These are phyloP conservation scores for Acanthamoeba lenticulata DNA, from an alignment of 208 protist genomes.

Conservation along the genomic window DNA sequence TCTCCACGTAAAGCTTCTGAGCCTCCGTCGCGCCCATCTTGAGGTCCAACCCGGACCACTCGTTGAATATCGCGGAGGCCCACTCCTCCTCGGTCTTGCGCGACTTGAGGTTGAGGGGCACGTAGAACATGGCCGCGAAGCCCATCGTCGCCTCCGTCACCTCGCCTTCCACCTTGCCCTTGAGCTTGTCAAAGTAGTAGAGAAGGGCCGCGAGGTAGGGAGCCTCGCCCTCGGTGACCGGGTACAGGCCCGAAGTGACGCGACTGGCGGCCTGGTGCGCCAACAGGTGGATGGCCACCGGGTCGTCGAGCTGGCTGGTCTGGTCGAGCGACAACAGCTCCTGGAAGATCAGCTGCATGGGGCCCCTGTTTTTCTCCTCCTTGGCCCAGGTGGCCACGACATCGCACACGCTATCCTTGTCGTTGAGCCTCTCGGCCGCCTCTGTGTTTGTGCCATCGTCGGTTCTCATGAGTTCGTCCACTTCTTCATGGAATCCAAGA, in stretches of 20 bases:
- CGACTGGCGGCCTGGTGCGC: background rate
- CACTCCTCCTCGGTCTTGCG: background rate
- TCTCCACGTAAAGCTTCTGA: background rate
- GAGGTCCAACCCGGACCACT: background rate
- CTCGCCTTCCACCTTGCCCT: background rate
- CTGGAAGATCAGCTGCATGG: background rate
- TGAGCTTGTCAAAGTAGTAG: slow-evolving; percentile 9
- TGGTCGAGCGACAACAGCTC: background rate
- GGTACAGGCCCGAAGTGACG: background rate
- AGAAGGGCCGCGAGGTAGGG: background rate
- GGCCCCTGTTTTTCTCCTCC: background rate
- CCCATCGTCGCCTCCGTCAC: background rate
- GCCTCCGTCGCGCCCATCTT: background rate
- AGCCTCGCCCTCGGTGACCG: slow-evolving; percentile 5
- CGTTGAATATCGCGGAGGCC: background rate
- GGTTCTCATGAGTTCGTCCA: background rate
- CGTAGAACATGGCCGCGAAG: background rate
- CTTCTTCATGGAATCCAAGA: background rate
- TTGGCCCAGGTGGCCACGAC: background rate
- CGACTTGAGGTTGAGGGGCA: background rate
- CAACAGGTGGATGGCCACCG: background rate
- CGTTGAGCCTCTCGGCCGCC: background rate
- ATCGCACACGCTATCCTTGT: background rate
- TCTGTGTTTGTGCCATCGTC: background rate
- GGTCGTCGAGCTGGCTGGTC: background rate